Evolutionary conservation across 192 early-diverging fungal genomes (phyloP), one percentile per base, ranked within the genome.

Genomic region (Mortierella hygrophila): DNA sequence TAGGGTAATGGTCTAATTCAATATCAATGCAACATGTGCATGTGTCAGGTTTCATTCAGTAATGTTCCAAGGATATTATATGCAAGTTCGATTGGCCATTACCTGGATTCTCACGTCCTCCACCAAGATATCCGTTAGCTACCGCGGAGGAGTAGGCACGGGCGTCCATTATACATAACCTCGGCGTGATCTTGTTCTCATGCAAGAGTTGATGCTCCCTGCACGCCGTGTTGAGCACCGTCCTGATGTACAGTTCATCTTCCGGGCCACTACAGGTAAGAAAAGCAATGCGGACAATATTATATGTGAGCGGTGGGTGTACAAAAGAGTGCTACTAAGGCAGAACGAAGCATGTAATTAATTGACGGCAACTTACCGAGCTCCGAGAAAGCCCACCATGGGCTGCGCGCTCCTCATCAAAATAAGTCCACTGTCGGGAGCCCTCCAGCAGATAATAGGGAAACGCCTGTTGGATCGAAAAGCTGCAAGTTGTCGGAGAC

Each of bases 111-210:
- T 90, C 89, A 57, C 86, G 81, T 29, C 89, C 89, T 13, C 89
- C 89, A 6, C 87, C 81, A 4, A 38, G 29, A 65, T 75, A 88
- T 42, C 82, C 87, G 57, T 90, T 90, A 0, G 80, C 78, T 1
- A 90, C 70, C 11, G 89, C 89, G 21, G 89, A 74, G 0, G 83
- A 46, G 54, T 76, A 88, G 4, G 76, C 72, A 7, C 89, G 83
- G 38, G 89, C 89, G 55, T 90, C 89, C 70, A 90, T 83, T 35
- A 90, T 83, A 63, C 86, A 90, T 23, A 90, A 80, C 69, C 83
- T 89, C 26, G 82, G 83, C 6, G 47, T 21, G 54, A 40, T n/a
- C 29, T 38, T 68, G 18, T 69, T n/a, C 18, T n/a, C 49, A 37
- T 69, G n/a, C 18, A 75, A n/a, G 35, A 52, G 60, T 44, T 70